Evolutionary conservation across 441 rosid species (phyloP).

Genomic region (Croton laevigatus): DNA sequence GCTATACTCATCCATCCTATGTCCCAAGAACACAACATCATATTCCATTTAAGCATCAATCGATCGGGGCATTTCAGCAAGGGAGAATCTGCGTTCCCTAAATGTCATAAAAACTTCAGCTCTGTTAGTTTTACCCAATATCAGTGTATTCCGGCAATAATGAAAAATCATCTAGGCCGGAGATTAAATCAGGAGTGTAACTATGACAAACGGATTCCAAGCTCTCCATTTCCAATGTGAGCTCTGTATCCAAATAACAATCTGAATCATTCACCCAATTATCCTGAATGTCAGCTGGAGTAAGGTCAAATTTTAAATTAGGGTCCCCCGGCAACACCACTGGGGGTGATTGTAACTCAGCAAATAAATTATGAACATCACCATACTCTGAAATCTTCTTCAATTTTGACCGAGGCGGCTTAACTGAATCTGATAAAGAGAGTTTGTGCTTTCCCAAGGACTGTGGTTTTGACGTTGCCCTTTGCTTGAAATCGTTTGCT

Average conservation of each 20-base stretch:
- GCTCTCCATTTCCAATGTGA: slow-evolving; percentile 33
- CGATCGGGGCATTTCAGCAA: slow-evolving; percentile 1
- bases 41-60: neutral
- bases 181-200: slow-evolving; percentile 45
- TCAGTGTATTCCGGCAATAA: slow-evolving; percentile 56
- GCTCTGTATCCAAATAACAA: slow-evolving; percentile 31
- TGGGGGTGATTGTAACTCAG: slow-evolving; percentile 34
- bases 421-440: slow-evolving; percentile 43
- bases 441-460: slow-evolving; percentile 83
- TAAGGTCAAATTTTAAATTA: slow-evolving; percentile 51
- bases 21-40: neutral
- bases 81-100: slow-evolving; percentile 15
- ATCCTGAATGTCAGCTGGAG: slow-evolving; percentile 29
- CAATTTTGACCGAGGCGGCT: slow-evolving; percentile 58
- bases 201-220: slow-evolving; percentile 36
- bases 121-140: slow-evolving; percentile 43
- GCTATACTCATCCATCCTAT: neutral
- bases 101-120: slow-evolving; percentile 5
- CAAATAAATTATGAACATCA: slow-evolving; percentile 31
- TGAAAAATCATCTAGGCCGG: slow-evolving; percentile 71
- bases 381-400: slow-evolving; percentile 51
- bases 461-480: slow-evolving; percentile 45
- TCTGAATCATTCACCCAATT: slow-evolving; percentile 26
- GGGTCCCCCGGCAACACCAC: slow-evolving; percentile 38
- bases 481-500: slow-evolving; percentile 53